Evolutionary conservation across 768 basidiomycete genomes (phyloP).

Genomic region (Ramaria rubella): DNA sequence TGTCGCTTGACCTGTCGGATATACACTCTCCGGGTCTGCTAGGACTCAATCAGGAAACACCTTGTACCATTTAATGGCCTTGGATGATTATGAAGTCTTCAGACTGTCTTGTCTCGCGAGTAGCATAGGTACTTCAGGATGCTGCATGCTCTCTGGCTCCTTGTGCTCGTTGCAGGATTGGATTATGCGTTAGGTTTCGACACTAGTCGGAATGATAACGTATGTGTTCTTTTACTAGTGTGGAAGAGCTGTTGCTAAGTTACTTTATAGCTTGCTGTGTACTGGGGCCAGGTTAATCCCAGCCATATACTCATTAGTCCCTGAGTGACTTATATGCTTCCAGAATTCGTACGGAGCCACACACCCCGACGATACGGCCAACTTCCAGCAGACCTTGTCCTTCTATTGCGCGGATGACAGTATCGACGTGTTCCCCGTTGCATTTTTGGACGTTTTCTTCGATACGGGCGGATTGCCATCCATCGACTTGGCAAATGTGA

Average conservation of each 20-base stretch:
- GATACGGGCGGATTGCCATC: conserved; percentile 35
- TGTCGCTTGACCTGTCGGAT: neutral
- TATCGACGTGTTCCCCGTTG: conserved; percentile 13
- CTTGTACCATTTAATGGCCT: neutral
- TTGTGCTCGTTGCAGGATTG: neutral
- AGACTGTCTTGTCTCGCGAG: neutral
- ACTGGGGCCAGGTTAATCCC: neutral
- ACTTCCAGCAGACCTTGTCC: conserved; percentile 10
- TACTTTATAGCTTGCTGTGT: conserved; percentile 6
- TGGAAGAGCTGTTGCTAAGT: neutral
- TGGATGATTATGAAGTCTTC: neutral
- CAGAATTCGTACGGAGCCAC: conserved; percentile 14
- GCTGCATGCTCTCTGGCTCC: neutral
- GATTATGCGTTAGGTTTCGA: neutral
- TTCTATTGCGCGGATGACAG: conserved; percentile 13
- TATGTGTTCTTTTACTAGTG: neutral
- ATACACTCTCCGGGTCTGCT: neutral
- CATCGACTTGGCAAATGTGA: conserved; percentile 59
- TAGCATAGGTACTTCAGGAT: neutral
- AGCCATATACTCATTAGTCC: neutral
- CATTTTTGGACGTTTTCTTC: conserved; percentile 13
- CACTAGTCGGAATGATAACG: neutral
- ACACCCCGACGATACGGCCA: neutral
- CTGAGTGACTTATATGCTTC: neutral
- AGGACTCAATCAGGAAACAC: neutral